phyloP scores from a whole-genome alignment of 2,329 filamentous ascomycete species.

The Hypoxylon sp. region DNA sequence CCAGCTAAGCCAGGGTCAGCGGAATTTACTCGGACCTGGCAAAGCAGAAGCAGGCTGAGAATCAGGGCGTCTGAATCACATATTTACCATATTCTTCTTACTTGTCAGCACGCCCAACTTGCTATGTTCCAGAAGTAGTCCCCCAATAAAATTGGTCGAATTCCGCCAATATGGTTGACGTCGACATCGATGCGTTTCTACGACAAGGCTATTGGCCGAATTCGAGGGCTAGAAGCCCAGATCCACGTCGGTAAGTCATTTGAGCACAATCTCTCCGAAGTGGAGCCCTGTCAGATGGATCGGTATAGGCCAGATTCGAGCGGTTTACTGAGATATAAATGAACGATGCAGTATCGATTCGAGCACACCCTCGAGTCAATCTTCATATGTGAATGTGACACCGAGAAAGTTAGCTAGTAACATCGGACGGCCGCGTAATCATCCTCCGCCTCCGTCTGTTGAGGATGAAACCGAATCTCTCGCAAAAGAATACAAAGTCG shows the following conservation, averaged over 20 bases:
- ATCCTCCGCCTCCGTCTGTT: constrained; percentile 75
- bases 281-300: constrained; percentile 15
- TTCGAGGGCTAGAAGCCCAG: constrained; percentile 50
- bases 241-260: constrained; percentile 49
- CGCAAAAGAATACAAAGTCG: constrained; percentile 70
- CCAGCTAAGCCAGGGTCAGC: constrained; percentile 36
- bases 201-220: constrained; percentile 54
- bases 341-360: constrained; percentile 39
- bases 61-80: constrained; percentile 41
- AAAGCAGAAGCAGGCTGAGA: constrained; percentile 47
- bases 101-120: constrained; percentile 30
- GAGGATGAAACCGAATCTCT: constrained; percentile 78
- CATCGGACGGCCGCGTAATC: constrained; percentile 53
- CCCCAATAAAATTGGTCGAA: constrained; percentile 33
- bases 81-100: constrained; percentile 30
- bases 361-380: constrained; percentile 38
- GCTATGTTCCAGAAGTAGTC: constrained; percentile 47
- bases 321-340: constrained; percentile 42
- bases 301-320: constrained; percentile 14
- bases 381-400: constrained; percentile 45
- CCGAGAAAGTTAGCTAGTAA: constrained; percentile 45
- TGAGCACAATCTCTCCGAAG: constrained; percentile 22
- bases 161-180: constrained; percentile 49
- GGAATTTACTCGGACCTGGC: constrained; percentile 23
- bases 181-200: constrained; percentile 51